Evolutionary conservation across 768 basidiomycete species (phyloP).

Genomic region (Rhodocollybia butyracea): DNA sequence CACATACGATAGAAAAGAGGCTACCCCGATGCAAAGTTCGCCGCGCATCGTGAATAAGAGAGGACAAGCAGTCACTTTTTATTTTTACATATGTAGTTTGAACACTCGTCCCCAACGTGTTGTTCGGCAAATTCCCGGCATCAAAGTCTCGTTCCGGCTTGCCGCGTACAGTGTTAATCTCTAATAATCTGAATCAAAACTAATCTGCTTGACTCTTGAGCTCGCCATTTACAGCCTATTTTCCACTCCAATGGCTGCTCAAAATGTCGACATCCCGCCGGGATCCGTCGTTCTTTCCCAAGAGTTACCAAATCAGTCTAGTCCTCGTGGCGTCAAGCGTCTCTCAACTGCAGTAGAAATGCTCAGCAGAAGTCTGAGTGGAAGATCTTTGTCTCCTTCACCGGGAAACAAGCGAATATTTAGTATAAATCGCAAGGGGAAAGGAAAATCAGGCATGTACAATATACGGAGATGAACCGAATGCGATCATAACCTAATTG

Average conservation of each 20-base stretch:
- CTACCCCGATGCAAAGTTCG: slow-evolving; percentile 72
- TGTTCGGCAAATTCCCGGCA: slow-evolving; percentile 16
- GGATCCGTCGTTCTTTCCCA: slow-evolving; percentile 29
- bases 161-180: no score
- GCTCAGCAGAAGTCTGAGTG: not conserved
- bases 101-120: not conserved
- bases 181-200: no score
- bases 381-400: not conserved
- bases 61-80: slow-evolving; percentile 3
- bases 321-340: slow-evolving; percentile 48
- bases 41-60: slow-evolving; percentile 51
- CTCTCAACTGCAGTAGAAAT: slow-evolving; percentile 30
- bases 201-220: no score
- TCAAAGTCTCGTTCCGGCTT: not conserved
- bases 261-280: slow-evolving; percentile 26
- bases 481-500: not conserved
- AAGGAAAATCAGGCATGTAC: slow-evolving; percentile 29
- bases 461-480: slow-evolving; percentile 2
- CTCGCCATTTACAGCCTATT: slow-evolving; percentile 8
- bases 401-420: slow-evolving; percentile 49
- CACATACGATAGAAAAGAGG: slow-evolving; percentile 69
- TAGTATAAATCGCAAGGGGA: slow-evolving; percentile 52
- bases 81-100: not conserved
- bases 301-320: no score
- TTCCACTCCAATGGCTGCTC: slow-evolving; percentile 14